Conservation (phyloP, 176 grass and related monocot genomes). For the Oryza meridionalis region DNA sequence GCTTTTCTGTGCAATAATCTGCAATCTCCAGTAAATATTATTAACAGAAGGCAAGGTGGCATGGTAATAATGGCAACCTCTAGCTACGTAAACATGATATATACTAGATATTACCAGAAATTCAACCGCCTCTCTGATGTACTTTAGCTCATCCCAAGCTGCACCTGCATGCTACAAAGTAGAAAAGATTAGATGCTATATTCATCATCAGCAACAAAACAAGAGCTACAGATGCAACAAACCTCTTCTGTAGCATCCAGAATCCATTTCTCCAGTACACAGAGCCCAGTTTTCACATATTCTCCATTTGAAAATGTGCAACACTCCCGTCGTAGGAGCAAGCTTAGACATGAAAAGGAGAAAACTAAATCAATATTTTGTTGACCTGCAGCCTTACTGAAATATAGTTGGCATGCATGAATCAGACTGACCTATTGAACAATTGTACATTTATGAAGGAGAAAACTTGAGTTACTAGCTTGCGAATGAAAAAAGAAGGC, state of each 20-base stretch:
- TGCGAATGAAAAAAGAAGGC: constrained; percentile 86
- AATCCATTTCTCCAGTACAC: constrained; percentile 90
- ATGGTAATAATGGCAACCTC: background rate
- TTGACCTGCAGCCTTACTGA: constrained; percentile 19
- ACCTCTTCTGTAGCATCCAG: constrained; percentile 75
- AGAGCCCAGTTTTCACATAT: constrained; percentile 91
- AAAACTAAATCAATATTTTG: constrained; percentile 36
- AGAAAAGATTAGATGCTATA: constrained; percentile 39
- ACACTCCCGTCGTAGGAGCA: constrained; percentile 85
- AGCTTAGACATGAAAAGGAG: constrained; percentile 44
- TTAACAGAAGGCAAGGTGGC: constrained; percentile 13
- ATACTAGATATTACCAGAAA: constrained; percentile 70
- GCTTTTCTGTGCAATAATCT: constrained; percentile 89
- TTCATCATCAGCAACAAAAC: constrained; percentile 26
- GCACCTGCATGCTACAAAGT: constrained; percentile 74
- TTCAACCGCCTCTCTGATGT: constrained; percentile 83
- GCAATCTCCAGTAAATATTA: constrained; percentile 34
- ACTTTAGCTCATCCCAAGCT: constrained; percentile 83
- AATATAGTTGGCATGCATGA: constrained; percentile 13
- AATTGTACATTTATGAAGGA: constrained; percentile 93
- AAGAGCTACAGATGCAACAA: constrained; percentile 14
- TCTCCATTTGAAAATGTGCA: constrained; percentile 96
- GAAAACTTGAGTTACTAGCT: constrained; percentile 93
- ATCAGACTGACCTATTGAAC: constrained; percentile 72
- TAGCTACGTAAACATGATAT: constrained; percentile 13